These are phyloP conservation scores for Phytophthora cryptogea DNA, from an alignment of 352 stramenopile genomes.

Conservation along the genomic window DNA sequence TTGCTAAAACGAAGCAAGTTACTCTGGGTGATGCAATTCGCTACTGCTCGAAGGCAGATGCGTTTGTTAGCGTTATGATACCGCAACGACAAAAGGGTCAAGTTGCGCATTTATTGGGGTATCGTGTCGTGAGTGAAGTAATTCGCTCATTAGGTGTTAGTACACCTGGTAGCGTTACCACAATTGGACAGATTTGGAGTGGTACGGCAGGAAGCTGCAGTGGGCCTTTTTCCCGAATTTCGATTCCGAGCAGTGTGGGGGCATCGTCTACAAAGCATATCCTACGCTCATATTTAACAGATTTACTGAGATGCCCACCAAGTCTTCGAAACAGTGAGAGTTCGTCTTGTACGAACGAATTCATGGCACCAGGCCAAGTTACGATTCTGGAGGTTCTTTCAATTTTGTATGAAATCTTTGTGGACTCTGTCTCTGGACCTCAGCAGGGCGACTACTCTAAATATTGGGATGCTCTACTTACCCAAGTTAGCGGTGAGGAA, in stretches of 20 bases:
- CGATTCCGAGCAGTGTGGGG: background rate
- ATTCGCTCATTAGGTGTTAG: slow-evolving; percentile 22
- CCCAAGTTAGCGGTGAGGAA: background rate
- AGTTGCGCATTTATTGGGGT: slow-evolving; percentile 29
- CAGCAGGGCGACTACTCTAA: slow-evolving; percentile 13
- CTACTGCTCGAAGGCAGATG: slow-evolving; percentile 44
- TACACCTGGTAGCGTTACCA: slow-evolving; percentile 14
- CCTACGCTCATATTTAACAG: slow-evolving; percentile 32
- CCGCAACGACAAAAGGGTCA: background rate
- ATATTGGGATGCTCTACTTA: slow-evolving; percentile 36
- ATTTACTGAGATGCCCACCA: slow-evolving; percentile 17
- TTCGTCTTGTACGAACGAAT: slow-evolving; percentile 1
- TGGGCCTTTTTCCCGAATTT: background rate
- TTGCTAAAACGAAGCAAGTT: slow-evolving; percentile 12
- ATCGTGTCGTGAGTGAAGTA: slow-evolving; percentile 26
- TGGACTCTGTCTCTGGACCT: background rate
- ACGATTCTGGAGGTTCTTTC: slow-evolving; percentile 25
- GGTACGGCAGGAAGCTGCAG: background rate
- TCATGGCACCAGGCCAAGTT: background rate
- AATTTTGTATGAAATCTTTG: slow-evolving; percentile 35
- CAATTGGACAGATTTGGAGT: slow-evolving; percentile 30
- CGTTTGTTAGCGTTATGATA: slow-evolving; percentile 25
- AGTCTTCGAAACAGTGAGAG: background rate
- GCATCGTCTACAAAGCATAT: slow-evolving; percentile 22
- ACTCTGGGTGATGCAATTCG: slow-evolving; percentile 28